A percentile compares a stretch with the other conserved stretches of the same genome.
These are phyloP conservation scores for Eremothecium sinecaudum DNA, from an alignment of 1,139 yeast genomes.

Conservation along the genomic window DNA sequence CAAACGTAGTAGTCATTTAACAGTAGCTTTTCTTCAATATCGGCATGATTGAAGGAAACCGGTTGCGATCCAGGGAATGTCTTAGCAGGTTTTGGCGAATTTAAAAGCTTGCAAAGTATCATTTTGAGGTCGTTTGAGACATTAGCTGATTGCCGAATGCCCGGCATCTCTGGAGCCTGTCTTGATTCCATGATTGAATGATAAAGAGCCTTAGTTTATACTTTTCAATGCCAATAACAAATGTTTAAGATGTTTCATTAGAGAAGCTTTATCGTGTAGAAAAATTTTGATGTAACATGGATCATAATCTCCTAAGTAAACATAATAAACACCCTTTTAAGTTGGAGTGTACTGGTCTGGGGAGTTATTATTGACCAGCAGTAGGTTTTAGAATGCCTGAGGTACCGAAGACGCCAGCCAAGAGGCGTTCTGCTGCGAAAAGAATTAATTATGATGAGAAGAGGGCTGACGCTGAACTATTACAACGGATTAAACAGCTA, in stretches of 20 bases:
- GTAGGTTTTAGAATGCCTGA: constrained; percentile 1
- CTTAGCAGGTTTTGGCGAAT: constrained; percentile 32
- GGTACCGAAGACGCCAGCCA: constrained; percentile 9
- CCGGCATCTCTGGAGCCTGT: constrained; percentile 77
- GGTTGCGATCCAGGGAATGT: constrained; percentile 91
- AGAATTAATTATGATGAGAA: constrained; percentile 32
- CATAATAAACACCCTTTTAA: too few species aligned
- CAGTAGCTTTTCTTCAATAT: constrained; percentile 53
- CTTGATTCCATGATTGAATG: constrained; percentile 43
- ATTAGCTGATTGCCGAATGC: constrained; percentile 60
- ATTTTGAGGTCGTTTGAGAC: constrained; percentile 59
- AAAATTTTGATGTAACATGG: too few species aligned
- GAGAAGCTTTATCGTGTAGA: too few species aligned
- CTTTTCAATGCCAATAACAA: too few species aligned
- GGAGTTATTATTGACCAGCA: too few species aligned
- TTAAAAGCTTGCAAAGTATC: constrained; percentile 61
- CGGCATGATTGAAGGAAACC: constrained; percentile 73
- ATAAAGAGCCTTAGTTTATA: too few species aligned
- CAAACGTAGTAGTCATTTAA: constrained; percentile 76
- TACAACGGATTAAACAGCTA: constrained; percentile 14
- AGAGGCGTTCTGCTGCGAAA: constrained; percentile 24
- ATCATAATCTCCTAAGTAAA: too few species aligned
- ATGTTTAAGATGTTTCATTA: too few species aligned
- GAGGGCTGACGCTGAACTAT: constrained; percentile 27
- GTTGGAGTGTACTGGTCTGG: too few species aligned